phyloP scores from a whole-genome alignment of 768 basidiomycete genomes.

The Tricholoma sp. region DNA sequence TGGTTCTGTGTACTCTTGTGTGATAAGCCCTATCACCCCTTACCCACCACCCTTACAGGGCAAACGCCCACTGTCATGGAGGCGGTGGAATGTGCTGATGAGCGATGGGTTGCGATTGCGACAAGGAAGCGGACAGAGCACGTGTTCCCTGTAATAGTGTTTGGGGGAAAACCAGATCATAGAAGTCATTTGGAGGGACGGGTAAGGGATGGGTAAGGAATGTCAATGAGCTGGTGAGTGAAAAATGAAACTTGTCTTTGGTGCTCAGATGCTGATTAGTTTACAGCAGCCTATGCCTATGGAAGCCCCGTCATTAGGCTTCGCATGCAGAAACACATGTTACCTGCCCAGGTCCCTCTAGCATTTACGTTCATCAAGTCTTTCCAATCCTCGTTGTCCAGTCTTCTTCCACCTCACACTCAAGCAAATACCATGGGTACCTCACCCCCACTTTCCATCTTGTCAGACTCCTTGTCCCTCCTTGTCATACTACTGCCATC shows the following conservation, averaged over 20 bases:
- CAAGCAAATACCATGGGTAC: constrained; percentile 10
- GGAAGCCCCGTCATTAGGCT: constrained; percentile 51
- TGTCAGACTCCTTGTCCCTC: constrained; percentile 16
- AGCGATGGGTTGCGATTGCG: no score
- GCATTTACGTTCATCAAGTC: constrained; percentile 52
- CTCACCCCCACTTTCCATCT: constrained; percentile 17
- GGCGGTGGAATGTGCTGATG: no score
- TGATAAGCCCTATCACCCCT: no score
- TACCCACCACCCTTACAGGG: no score
- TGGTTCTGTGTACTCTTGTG: no score
- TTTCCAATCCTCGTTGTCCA: no score
- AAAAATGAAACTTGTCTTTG: background rate
- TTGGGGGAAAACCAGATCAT: constrained; percentile 64
- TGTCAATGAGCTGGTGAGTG: constrained; percentile 1
- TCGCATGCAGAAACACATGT: constrained; percentile 26
- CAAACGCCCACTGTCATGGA: no score
- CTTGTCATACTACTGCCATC: no score
- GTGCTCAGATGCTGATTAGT: background rate
- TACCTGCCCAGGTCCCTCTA: constrained; percentile 35
- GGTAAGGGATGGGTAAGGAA: no score
- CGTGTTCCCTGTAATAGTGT: constrained; percentile 72
- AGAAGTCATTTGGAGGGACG: constrained; percentile 54
- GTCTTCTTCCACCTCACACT: no score
- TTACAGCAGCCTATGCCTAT: no score
- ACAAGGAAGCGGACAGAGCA: constrained; percentile 43